Conservation (phyloP, 2,329 filamentous ascomycete species). For the Stachybotrys elegans region DNA sequence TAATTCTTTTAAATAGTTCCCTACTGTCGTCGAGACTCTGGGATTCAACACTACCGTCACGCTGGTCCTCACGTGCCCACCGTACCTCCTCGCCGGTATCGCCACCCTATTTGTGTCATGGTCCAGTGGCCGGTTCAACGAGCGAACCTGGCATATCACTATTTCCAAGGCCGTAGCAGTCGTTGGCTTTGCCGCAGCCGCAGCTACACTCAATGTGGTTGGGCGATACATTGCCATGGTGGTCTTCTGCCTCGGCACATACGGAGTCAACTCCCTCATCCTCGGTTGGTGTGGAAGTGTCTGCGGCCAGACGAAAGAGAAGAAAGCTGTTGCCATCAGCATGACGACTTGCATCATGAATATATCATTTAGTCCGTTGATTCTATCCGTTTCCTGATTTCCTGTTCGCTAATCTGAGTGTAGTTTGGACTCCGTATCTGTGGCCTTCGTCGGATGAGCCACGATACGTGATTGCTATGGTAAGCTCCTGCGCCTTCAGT, state of each 20-base stretch:
- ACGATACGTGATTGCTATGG: constrained; percentile 31
- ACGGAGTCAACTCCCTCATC: constrained; percentile 31
- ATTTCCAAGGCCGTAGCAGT: constrained; percentile 32
- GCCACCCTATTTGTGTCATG: constrained; percentile 10
- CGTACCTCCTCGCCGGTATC: constrained; percentile 34
- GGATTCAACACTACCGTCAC: constrained; percentile 21
- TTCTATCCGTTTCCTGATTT: too few relatives aligned
- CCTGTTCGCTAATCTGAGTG: constrained; percentile 33
- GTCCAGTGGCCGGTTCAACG: constrained; percentile 34
- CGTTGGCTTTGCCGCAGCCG: constrained; percentile 29
- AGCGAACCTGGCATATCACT: constrained; percentile 38
- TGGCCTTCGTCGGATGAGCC: constrained; percentile 31
- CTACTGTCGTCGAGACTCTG: constrained; percentile 21
- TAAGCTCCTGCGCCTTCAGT: constrained; percentile 25
- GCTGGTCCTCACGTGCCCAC: constrained; percentile 31
- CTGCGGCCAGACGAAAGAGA: constrained; percentile 36
- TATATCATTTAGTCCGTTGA: too few relatives aligned
- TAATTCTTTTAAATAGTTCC: constrained; percentile 8
- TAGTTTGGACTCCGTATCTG: constrained; percentile 38
- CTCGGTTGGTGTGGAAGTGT: constrained; percentile 32
- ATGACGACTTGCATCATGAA: constrained; percentile 16
- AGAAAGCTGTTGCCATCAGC: constrained; percentile 33
- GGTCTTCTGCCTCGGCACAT: constrained; percentile 25
- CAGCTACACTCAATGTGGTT: constrained; percentile 16
- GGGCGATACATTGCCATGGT: constrained; percentile 24